Base-by-base conservation (phyloP, 176 grass and related monocot species). In the Paspalum vaginatum region DNA sequence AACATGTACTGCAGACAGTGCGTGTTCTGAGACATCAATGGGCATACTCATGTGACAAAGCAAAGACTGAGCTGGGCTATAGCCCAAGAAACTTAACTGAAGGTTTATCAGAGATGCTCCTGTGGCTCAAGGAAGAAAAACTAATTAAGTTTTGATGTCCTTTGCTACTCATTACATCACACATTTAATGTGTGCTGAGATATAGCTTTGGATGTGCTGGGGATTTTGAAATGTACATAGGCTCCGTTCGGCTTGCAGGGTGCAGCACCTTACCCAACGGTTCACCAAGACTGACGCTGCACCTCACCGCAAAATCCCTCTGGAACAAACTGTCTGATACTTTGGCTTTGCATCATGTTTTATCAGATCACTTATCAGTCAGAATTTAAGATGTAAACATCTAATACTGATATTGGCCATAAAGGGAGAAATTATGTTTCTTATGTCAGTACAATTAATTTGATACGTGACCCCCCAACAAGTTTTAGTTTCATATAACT, bases 31-130 rank as follows among this genome's bases (percentile, higher is more conserved):
- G 81, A 81, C 90, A 85, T 82, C 89, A 99, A 87, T 95, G 96
- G 96, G 82, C 90, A 53, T 99, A 95, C 85, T 99, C 96, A 15
- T 95, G 88, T 18, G 90, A 95, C 3, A 95, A 93, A 75, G 92
- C 92, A 5, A 93, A 83, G 64, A 80, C 32, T 24, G 92, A 99
- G 56, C 88, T 95, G 63, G 88, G 66, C 24, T 99, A 93, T 53
- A 88, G 21, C 48, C 92, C 92, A 0, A 91, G 92, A 82, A 91
- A 89, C 84, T 54, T 32, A 32, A 32, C 32, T 21, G 92, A 98
- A 87, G 89, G 95, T 56, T 72, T 97, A 11, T 71, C 87, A 0
- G 89, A 97, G 83, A 69, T 89, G 70, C 91, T 97, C 60, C 81
- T 80, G 59, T 94, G 91, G 91, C 85, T 97, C 18, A 97, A 97